Conservation (phyloP, 768 basidiomycete genomes). For the Tulasnella sp. region DNA sequence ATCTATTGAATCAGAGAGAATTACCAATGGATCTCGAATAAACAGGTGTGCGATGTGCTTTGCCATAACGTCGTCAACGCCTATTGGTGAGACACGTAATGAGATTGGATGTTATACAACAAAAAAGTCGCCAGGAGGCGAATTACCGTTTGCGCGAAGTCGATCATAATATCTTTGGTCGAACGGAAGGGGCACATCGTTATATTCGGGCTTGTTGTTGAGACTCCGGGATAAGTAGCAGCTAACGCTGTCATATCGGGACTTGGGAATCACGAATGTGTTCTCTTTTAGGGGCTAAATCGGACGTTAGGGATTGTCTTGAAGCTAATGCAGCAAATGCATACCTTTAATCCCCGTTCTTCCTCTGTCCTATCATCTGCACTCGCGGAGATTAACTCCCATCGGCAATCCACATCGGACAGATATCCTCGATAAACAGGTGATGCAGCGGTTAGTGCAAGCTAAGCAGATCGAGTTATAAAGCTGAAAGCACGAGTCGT, state of each 20-base stretch:
- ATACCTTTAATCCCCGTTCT: slow-evolving; percentile 75
- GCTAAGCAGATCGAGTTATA: slow-evolving; percentile 31
- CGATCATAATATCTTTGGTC: slow-evolving; percentile 60
- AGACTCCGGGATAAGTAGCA: slow-evolving; percentile 78
- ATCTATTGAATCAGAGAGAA: slow-evolving; percentile 84
- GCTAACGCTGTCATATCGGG: slow-evolving; percentile 91
- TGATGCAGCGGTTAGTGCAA: slow-evolving; percentile 87
- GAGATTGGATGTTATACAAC: neutral
- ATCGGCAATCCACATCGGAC: slow-evolving; percentile 92
- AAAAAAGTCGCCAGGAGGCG: neutral
- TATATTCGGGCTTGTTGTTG: slow-evolving; percentile 85
- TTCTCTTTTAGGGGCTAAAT: slow-evolving; percentile 59
- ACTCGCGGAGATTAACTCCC: slow-evolving; percentile 95
- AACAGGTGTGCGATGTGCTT: slow-evolving; percentile 91
- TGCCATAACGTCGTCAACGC: slow-evolving; percentile 72
- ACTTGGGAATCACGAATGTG: slow-evolving; percentile 78
- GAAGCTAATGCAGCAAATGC: neutral
- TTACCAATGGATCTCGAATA: slow-evolving; percentile 89
- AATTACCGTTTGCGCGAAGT: slow-evolving; percentile 56
- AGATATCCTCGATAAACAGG: slow-evolving; percentile 89
- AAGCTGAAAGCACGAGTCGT: neutral
- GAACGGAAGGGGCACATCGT: slow-evolving; percentile 71
- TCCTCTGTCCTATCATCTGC: slow-evolving; percentile 94
- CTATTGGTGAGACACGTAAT: slow-evolving; percentile 29
- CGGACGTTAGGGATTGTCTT: neutral